These are phyloP conservation scores for Syzygium grande DNA, from an alignment of 345 rosid species.

Conservation along the genomic window DNA sequence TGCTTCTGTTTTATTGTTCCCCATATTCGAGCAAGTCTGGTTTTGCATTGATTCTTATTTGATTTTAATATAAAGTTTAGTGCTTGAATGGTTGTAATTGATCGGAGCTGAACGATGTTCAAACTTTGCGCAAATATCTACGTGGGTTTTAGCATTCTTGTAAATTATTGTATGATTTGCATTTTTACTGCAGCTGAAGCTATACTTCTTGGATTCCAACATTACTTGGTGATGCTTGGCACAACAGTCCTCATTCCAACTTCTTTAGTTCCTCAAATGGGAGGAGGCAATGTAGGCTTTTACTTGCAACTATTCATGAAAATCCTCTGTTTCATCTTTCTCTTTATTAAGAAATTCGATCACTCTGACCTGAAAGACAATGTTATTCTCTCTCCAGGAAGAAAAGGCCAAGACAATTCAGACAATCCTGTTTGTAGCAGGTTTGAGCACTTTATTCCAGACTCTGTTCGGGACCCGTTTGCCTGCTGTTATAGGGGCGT, in stretches of 20 bases:
- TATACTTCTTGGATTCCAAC: slow-evolving; percentile 87
- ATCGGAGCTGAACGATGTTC: background rate
- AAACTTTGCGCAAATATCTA: background rate
- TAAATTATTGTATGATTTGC: background rate
- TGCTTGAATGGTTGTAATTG: background rate
- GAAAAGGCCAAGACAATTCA: slow-evolving; percentile 95
- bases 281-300: slow-evolving; percentile 80
- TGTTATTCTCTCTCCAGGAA: slow-evolving; percentile 31
- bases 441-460: slow-evolving; percentile 71
- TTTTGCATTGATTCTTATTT: background rate
- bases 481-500: slow-evolving; percentile 88
- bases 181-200: slow-evolving; percentile 76
- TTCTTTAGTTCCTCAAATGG: slow-evolving; percentile 86
- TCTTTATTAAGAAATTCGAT: background rate
- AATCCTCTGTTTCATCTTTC: background rate
- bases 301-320: background rate
- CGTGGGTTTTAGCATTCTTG: background rate
- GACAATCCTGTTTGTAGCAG: slow-evolving; percentile 88
- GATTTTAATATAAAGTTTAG: background rate
- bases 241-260: slow-evolving; percentile 86
- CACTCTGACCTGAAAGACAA: background rate
- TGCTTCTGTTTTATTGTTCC: background rate
- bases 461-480: slow-evolving; percentile 80
- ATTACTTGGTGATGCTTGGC: slow-evolving; percentile 95
- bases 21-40: background rate